Conservation (phyloP, 495 filamentous ascomycete species). For the Neurospora sp. region DNA sequence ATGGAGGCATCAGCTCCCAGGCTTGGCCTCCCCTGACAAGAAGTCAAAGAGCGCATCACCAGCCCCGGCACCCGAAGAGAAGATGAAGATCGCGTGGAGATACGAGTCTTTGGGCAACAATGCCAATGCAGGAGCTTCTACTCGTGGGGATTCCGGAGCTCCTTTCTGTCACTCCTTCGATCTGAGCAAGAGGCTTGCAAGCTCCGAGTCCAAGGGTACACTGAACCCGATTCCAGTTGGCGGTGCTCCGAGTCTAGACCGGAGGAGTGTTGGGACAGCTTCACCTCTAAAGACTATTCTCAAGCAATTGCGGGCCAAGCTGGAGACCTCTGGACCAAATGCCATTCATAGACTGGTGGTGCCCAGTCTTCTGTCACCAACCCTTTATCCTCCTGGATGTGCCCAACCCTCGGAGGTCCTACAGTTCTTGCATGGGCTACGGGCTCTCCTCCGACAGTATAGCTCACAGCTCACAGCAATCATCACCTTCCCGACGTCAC, state of each 20-base stretch:
- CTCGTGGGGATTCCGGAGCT: conserved; percentile 37
- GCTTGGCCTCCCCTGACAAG: conserved; percentile 43
- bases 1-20: conserved; percentile 80
- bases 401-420: conserved; percentile 61
- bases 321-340: conserved; percentile 46
- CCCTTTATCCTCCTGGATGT: conserved; percentile 60
- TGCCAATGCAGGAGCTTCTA: conserved; percentile 39
- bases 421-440: conserved; percentile 73
- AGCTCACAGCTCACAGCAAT: conserved; percentile 58
- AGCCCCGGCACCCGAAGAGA: conserved; percentile 42
- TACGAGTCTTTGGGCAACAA: conserved; percentile 73
- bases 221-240: conserved; percentile 37
- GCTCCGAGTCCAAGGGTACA: conserved; percentile 39
- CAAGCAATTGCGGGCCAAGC: conserved; percentile 43
- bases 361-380: conserved; percentile 74
- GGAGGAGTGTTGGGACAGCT: neutral
- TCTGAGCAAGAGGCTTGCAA: conserved; percentile 68
- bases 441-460: conserved; percentile 61
- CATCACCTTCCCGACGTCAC: conserved; percentile 66
- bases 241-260: conserved; percentile 14
- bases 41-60: conserved; percentile 31
- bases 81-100: conserved; percentile 98
- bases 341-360: conserved; percentile 75
- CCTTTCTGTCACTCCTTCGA: conserved; percentile 85
- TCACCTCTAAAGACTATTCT: conserved; percentile 61